Evolutionary conservation across 306 rosid genomes (phyloP).

Genomic region (Cucurbita argyrosperma): DNA sequence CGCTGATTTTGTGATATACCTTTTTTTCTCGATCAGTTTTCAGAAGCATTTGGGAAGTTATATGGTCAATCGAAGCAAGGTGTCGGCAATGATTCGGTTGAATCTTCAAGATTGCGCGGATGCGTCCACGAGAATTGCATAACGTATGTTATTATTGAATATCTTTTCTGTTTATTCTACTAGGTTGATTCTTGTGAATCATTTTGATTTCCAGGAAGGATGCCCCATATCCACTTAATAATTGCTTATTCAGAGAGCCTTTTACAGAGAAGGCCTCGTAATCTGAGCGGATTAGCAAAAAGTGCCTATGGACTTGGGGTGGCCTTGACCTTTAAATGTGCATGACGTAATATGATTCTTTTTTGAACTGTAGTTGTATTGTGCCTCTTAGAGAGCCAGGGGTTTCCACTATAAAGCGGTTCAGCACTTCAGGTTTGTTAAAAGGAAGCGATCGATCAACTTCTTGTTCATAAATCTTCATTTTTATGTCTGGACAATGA

Average conservation of each 20-base stretch:
- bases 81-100: constrained; percentile 43
- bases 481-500: background rate
- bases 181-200: background rate
- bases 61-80: constrained; percentile 68
- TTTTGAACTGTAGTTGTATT: constrained; percentile 46
- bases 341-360: constrained; percentile 6
- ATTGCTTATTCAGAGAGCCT: constrained; percentile 2
- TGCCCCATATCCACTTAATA: constrained; percentile 7
- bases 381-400: constrained; percentile 41
- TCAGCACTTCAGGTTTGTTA: constrained; percentile 90
- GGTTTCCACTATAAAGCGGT: constrained; percentile 33
- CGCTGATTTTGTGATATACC: background rate
- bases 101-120: constrained; percentile 56
- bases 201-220: background rate
- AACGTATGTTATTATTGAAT: constrained; percentile 29
- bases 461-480: background rate
- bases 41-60: constrained; percentile 86
- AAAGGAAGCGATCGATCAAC: background rate
- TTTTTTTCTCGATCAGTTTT: constrained; percentile 31
- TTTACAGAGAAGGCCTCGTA: background rate
- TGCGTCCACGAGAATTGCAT: constrained; percentile 79
- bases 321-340: background rate
- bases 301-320: constrained; percentile 5
- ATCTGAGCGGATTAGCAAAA: constrained; percentile 2
- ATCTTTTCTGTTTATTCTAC: constrained; percentile 3